Evolutionary conservation across 495 filamentous ascomycete genomes (phyloP).

Genomic region (Lophiotrema nucula): DNA sequence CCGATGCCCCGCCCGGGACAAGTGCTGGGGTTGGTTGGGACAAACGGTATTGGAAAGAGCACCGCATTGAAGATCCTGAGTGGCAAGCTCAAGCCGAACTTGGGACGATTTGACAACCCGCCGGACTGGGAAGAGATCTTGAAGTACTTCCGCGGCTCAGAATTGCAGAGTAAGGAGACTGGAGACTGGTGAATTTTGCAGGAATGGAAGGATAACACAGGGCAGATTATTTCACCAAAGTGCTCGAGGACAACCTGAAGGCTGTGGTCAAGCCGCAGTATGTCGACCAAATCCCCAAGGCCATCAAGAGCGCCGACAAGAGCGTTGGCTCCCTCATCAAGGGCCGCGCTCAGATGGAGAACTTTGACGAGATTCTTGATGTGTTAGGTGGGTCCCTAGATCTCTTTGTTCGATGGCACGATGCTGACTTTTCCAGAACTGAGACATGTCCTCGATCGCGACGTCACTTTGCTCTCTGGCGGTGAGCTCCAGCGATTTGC

Average conservation of each 20-base stretch:
- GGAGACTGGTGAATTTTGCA: background rate
- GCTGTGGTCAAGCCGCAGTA: constrained; percentile 98
- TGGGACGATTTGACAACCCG: constrained; percentile 91
- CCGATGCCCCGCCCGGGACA: constrained; percentile 94
- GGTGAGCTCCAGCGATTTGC: constrained; percentile 98
- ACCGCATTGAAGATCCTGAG: constrained; percentile 97
- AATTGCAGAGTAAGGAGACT: constrained; percentile 79
- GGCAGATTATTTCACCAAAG: constrained; percentile 95
- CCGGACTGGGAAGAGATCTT: constrained; percentile 99
- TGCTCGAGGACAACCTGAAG: constrained; percentile 93
- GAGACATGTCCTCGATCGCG: constrained; percentile 79
- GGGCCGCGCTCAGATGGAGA: constrained; percentile 68
- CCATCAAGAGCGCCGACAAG: constrained; percentile 75
- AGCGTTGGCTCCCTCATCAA: constrained; percentile 74
- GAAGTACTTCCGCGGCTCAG: constrained; percentile 95
- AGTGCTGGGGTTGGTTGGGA: constrained; percentile 95
- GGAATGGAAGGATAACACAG: constrained; percentile 13
- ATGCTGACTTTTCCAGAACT: constrained; percentile 60
- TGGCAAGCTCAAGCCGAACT: constrained; percentile 96
- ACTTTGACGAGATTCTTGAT: constrained; percentile 81
- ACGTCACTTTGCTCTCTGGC: constrained; percentile 85
- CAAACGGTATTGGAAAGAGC: constrained; percentile 99
- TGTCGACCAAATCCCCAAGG: constrained; percentile 94
- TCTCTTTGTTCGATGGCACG: too few species aligned
- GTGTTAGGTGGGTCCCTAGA: constrained; percentile 57